Evolutionary conservation across 1,139 yeast genomes (phyloP).

Genomic region (Suhomyces anneliseae): DNA sequence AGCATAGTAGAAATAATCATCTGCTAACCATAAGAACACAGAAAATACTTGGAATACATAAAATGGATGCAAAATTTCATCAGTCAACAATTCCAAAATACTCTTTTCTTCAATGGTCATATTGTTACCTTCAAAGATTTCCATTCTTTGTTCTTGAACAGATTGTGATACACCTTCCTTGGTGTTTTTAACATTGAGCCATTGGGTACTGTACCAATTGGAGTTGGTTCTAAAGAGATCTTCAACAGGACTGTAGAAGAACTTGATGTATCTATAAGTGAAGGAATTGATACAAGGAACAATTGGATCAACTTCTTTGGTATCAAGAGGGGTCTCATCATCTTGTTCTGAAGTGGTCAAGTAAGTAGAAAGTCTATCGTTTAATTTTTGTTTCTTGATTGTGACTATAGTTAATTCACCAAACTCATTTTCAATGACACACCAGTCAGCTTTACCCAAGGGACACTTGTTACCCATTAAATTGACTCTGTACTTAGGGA

Average conservation of each 20-base stretch:
- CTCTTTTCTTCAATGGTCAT: constrained; percentile 79
- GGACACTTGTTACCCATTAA: constrained; percentile 67
- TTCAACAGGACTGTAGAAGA: constrained; percentile 81
- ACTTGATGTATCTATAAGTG: constrained; percentile 77
- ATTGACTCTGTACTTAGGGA: constrained; percentile 71
- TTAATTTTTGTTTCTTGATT: constrained; percentile 60
- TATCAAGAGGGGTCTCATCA: constrained; percentile 13
- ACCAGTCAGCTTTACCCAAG: constrained; percentile 86
- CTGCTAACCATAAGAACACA: constrained; percentile 86
- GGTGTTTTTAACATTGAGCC: constrained; percentile 62
- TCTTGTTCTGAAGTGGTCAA: constrained; percentile 36
- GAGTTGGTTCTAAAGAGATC: constrained; percentile 82
- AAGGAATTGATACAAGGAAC: constrained; percentile 72
- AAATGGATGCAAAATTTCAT: constrained; percentile 92
- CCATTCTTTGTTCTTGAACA: constrained; percentile 62
- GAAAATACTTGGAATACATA: constrained; percentile 93
- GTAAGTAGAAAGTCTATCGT: constrained; percentile 69
- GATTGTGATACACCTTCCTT: constrained; percentile 74
- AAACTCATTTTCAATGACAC: constrained; percentile 89
- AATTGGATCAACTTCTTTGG: constrained; percentile 51
- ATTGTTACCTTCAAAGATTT: constrained; percentile 75
- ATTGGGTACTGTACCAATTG: constrained; percentile 80
- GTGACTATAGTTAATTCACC: constrained; percentile 72
- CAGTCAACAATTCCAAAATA: constrained; percentile 61
- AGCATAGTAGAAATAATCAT: constrained; percentile 91